Base-by-base conservation (phyloP, 352 stramenopile species). In the Phytopythium oedochilum region DNA sequence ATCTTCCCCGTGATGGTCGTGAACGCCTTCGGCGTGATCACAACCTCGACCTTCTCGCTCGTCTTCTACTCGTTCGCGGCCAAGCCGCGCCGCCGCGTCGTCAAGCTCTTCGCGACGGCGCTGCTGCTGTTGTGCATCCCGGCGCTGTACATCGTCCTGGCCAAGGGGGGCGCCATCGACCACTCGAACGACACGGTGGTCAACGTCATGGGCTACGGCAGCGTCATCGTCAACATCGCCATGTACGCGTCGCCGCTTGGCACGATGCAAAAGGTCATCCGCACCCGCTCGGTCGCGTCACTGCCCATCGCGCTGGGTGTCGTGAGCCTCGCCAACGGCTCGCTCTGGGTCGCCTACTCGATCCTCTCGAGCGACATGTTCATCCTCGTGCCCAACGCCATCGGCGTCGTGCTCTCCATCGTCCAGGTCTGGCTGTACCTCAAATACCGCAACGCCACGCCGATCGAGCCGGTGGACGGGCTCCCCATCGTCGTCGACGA, bases 211-310 rank as follows among this genome's bases (percentile, higher is more conserved):
- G 73, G 73, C 17, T 70, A 69, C 25, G 51, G 68, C 29, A 64
- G 68, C 1, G 73, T 79, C 26, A 59, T 42, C 10, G 57, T 68
- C 34, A 75, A 69, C 10, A 64, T 85, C 31, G 64, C 63, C 17
- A 61, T 85, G 17, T 85, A 82, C 38, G 69, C 64, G 44, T 68
- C 71, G 1, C 74, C 71, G n/a, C 71, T 85, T 18, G 66, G 67
- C 20, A 79, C 66, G 0, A 75, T 82, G 50, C 59, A 48, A 26
- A 60, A 62, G 12, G 74, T 78, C 18, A n/a, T 82, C 1, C 53
- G 44, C 35, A 73, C 66, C 12, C 75, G 73, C 38, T 78, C 63
- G 32, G 60, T 68, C 5, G 65, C 66, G 18, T 79, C 64, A 36
- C 73, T 85, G 23, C 74, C 71, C 17, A 63, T 85, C 17, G 62